Conservation (phyloP, 192 early-diverging fungal species). For the Spinellus fusiger region DNA sequence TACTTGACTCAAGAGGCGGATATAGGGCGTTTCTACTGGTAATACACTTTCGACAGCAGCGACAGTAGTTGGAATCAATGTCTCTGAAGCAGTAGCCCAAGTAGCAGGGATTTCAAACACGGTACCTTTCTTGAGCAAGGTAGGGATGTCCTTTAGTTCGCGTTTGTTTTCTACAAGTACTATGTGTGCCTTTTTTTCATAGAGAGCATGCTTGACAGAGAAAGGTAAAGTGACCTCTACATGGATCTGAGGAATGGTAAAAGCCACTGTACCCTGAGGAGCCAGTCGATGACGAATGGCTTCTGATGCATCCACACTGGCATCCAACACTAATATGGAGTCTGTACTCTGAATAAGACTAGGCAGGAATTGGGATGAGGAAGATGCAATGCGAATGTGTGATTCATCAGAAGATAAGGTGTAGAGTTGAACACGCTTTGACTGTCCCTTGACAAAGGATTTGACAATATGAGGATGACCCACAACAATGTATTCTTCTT, state of each 20-base stretch:
- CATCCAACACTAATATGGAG: slow-evolving; percentile 7
- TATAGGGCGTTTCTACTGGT: slow-evolving; percentile 70
- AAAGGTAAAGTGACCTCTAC: background rate
- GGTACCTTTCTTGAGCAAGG: slow-evolving; percentile 28
- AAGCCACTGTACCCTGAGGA: slow-evolving; percentile 3
- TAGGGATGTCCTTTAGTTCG: too few relatives aligned
- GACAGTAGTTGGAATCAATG: background rate
- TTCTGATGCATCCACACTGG: background rate
- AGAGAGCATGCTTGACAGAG: background rate
- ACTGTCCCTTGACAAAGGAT: background rate
- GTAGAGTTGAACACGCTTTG: slow-evolving; percentile 21
- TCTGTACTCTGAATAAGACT: slow-evolving; percentile 17
- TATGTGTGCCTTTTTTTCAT: background rate
- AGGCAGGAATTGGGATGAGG: slow-evolving; percentile 13
- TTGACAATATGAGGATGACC: slow-evolving; percentile 14
- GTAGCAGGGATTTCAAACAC: slow-evolving; percentile 19
- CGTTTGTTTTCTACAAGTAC: background rate
- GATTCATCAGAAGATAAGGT: slow-evolving; percentile 5
- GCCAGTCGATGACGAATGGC: background rate
- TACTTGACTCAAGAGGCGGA: slow-evolving; percentile 73
- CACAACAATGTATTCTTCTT: slow-evolving; percentile 14
- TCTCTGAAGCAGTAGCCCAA: slow-evolving; percentile 14
- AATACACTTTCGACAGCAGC: slow-evolving; percentile 10
- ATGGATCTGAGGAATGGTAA: background rate
- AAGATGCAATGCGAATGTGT: slow-evolving; percentile 24